Evolutionary conservation across 257 asterid species (phyloP), one percentile per base, ranked within the genome.

Genomic region (Oldenlandia corymbosa): DNA sequence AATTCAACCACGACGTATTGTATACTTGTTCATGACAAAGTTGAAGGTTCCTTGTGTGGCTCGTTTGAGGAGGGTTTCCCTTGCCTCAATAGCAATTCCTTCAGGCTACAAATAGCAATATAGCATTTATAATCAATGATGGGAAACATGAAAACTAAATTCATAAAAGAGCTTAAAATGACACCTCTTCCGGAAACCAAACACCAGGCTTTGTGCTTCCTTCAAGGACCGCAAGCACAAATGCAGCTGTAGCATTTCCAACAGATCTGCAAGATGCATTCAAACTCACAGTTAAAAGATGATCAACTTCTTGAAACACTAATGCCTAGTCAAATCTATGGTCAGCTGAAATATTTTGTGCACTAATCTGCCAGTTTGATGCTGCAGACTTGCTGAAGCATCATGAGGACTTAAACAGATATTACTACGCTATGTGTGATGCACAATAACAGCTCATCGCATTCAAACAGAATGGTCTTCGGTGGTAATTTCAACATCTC

Each of bases 181-280:
- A 26, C 77, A 88, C 96, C 96, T 89, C 99, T 82, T 85, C 99
- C 0, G 97, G 96, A 65, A 92, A 92, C 97, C 99, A 92, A 73
- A 92, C 96, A 26, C 96, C 96, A 7, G 97, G 95, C 57, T 81
- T 77, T 46, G 99, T 87, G 84, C 83, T 84, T 72, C 97, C 99
- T 74, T 89, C 99, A 39, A 92, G 94, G 66, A 89, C 81, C 16
- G 97, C 95, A 69, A 89, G 85, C 46, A 57, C 87, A 80, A 87
- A 89, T 68, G 97, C 85, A 67, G 95, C 85, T 45, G 86, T 82
- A 23, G 99, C 79, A 49, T 70, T 64, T 65, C 99, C 97, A n/a
- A 92, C 99, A 28, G 96, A 84, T 69, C 97, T 92, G 85, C 27
- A 74, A 78, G 42, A 73, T 24, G 23, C 24, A 52, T 45, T 55